Base-by-base conservation (phyloP, 2,329 filamentous ascomycete species). In the Amauroascus niger region DNA sequence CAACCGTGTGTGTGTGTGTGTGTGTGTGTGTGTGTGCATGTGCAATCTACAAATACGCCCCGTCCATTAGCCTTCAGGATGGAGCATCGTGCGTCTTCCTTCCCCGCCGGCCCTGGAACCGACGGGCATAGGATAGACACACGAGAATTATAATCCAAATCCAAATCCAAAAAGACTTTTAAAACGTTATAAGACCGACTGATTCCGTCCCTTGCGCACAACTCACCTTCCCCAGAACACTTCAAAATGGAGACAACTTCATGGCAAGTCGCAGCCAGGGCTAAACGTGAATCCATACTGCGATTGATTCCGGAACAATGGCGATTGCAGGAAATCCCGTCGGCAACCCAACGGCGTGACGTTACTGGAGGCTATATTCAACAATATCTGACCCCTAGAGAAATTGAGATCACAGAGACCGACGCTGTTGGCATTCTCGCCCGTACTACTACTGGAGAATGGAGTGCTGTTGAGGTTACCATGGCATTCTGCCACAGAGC, bases 191-290 rank as follows among this genome's bases (percentile, higher is more conserved):
- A 26, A 43, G 18, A 13, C 8, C 20, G 14, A 6, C 11, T 26
- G 18, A 43, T 18, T 13, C 18, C 40, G 6, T 2, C 44, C 7
- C 14, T 28, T 14, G 16, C 32, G 24, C 6, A 22, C 26, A 20
- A 2, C 28, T 26, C 18, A 1, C 20, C 44, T 30, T 22, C 8
- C n/a, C n/a, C n/a, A 20, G 6, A 6, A 13, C 55, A 70, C 74
- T 46, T 75, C 5, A 67, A 74, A 18, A 41, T 33, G 33, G 14
- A 28, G 20, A 9, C 30, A 28, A 3, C 14, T 14, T 5, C 50
- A 1, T 53, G 50, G 50, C 18, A 53, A 32, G 32, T 41, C 11
- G 48, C 18, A 13, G 54, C 54, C 18, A 41, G 43, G 14, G 14
- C 33, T 16, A 56, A 56, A 55, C 33, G 35, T 46, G 47, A 49